Evolutionary conservation across 2,329 filamentous ascomycete genomes (phyloP), one percentile per base, ranked within the genome.

Genomic region (Pseudopithomyces chartarum): DNA sequence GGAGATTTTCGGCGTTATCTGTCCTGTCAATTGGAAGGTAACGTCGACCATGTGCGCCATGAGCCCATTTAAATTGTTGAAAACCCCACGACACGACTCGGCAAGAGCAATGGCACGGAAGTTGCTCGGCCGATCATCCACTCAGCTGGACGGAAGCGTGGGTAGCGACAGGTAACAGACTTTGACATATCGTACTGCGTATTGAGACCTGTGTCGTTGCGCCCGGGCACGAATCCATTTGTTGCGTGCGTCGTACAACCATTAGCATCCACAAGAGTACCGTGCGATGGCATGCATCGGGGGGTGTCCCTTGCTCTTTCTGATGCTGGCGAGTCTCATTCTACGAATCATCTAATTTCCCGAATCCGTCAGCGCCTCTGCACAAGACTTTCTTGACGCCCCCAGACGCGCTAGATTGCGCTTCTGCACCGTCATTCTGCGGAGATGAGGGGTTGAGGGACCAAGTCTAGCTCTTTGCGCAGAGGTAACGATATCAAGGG

Each of bases 281-380:
- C 63, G 62, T 63, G 56, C 63, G 60, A 67, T 73, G 70, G 65
- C 65, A 73, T 73, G 71, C 67, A 69, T 68, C 60, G 54, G 54
- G 55, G 61, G 38, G 59, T 64, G 63, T 64, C 68, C 70, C 65
- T 73, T 70, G 60, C 69, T 62, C 60, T 45, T 55, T 62, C 64
- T 53, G 56, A 19, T 36, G 12, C 55, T 64, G 50, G 45, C 54
- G 52, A 64, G 58, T 53, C 58, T 62, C 60, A 58, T 66, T 61
- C 57, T 54, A 58, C 61, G 55, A 66, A 62, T 62, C 51, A 55
- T 13, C 56, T 23, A 62, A 55, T 62, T 62, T 61, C 55, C 62
- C 59, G 59, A 48, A 54, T 46, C 47, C 58, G 46, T 53, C 63
- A 49, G 60, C 52, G 52, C 42, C 49, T 46, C 44, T 44, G 57